Evolutionary conservation across 345 rosid species (phyloP), one percentile per base, ranked within the genome.

Genomic region (Boechera retrofracta): DNA sequence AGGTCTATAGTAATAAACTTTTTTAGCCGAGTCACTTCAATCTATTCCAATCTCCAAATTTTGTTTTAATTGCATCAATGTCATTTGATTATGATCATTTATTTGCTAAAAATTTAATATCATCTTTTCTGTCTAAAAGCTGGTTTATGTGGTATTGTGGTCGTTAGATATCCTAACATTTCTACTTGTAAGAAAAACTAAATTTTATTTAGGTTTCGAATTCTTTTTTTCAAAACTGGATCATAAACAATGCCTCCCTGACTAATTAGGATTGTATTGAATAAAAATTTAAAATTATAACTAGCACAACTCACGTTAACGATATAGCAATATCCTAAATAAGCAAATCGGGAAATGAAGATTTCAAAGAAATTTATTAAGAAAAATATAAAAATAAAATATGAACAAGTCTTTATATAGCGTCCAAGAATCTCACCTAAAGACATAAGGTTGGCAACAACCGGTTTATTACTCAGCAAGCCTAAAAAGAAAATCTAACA

Each of bases 361-460:
- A 0, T 62, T 61, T 77, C 58, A 62, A 62, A 42, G 42, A 69
- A 69, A 52, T 29, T 28, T 44, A 3, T 58, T 47, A 28, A 7
- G 16, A 31, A 41, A 7, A 5, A 41, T 28, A 67, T 0, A 8
- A 6, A 31, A 44, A 18, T 2, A 31, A 18, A 62, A 9, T 6
- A 8, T 41, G 29, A 71, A 45, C 13, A 44, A 70, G 51, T 77
- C 63, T 52, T 53, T 47, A 39, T 2, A 39, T 39, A 69, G 59
- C 76, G 64, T 35, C 71, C 18, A 16, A 38, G 71, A 71, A 71
- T 77, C 54, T 64, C 59, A 64, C 44, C 52, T 12, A 70, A 77
- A 64, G 59, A 47, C 52, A 63, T 10, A 77, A 70, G 64, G 42
- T 75, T 75, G 79, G 73, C 73, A 75, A 75, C 68, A 69, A 61